Conservation (phyloP, 1,284 basidiomycete species). For the Apiotrichum siamense region DNA sequence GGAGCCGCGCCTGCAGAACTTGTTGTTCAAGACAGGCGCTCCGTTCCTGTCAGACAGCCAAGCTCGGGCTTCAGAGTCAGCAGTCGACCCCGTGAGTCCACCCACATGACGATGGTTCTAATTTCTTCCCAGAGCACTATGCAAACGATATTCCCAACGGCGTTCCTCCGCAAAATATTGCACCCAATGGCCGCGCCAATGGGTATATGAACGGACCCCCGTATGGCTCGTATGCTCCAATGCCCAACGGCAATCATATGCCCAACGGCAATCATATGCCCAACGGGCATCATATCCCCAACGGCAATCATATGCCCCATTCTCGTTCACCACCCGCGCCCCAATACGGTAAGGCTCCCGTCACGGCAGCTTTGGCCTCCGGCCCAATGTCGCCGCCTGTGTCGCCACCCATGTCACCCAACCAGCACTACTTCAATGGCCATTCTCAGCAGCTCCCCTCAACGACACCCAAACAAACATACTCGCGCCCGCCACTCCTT, state of each 20-base stretch:
- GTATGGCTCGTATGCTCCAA: background rate
- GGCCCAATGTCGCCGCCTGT: constrained; percentile 1
- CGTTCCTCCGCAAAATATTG: background rate
- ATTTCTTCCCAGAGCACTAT: too few species aligned
- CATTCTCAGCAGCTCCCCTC: background rate
- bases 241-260: background rate
- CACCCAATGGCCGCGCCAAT: background rate
- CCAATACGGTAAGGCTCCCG: background rate
- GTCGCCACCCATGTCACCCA: constrained; percentile 8
- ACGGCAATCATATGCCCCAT: background rate
- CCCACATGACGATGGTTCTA: background rate
- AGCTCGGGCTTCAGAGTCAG: background rate
- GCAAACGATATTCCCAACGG: background rate
- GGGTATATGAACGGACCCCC: background rate
- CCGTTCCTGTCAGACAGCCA: background rate
- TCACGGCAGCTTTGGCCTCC: background rate
- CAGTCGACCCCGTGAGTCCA: background rate
- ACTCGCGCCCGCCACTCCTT: constrained; percentile 16
- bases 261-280: too few species aligned
- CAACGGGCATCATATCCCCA: too few species aligned
- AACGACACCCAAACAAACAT: constrained; percentile 7
- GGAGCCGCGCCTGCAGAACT: constrained; percentile 1
- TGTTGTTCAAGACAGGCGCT: background rate
- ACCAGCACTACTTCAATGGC: constrained; percentile 1
- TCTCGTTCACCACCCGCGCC: background rate